Evolutionary conservation across 345 rosid species (phyloP).

Genomic region (Kernera saxatilis): DNA sequence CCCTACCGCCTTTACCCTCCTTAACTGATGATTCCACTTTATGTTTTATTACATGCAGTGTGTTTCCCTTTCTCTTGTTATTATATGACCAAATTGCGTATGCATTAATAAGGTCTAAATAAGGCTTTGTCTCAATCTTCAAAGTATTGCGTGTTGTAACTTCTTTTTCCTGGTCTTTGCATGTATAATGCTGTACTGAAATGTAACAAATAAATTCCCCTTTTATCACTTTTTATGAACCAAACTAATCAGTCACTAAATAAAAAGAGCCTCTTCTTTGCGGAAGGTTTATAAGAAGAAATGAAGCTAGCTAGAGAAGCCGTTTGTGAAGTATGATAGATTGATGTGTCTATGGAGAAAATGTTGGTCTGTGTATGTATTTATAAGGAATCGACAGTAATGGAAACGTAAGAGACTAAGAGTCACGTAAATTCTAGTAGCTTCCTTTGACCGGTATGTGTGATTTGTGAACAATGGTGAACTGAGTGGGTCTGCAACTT

Average conservation of each 20-base stretch:
- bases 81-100: no score
- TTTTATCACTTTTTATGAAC: no score
- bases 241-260: no score
- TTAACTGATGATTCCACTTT: not conserved
- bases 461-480: conserved; percentile 19
- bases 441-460: conserved; percentile 14
- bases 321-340: not conserved
- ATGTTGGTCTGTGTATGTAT: not conserved
- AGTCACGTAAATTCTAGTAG: conserved; percentile 16
- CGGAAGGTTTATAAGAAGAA: no score
- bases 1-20: conserved; percentile 37
- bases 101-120: conserved; percentile 17
- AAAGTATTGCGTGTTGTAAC: not conserved
- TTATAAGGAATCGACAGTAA: conserved; percentile 17
- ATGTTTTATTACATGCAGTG: not conserved
- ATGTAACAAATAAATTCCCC: not conserved
- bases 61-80: conserved; percentile 6
- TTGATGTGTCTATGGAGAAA: not conserved
- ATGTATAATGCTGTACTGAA: not conserved
- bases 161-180: not conserved
- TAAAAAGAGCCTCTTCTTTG: no score
- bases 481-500: not conserved
- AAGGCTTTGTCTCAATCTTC: conserved; percentile 1
- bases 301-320: not conserved
- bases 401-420: conserved; percentile 19